Evolutionary conservation across 495 filamentous ascomycete genomes (phyloP).

Genomic region (Daldinia vernicosa): DNA sequence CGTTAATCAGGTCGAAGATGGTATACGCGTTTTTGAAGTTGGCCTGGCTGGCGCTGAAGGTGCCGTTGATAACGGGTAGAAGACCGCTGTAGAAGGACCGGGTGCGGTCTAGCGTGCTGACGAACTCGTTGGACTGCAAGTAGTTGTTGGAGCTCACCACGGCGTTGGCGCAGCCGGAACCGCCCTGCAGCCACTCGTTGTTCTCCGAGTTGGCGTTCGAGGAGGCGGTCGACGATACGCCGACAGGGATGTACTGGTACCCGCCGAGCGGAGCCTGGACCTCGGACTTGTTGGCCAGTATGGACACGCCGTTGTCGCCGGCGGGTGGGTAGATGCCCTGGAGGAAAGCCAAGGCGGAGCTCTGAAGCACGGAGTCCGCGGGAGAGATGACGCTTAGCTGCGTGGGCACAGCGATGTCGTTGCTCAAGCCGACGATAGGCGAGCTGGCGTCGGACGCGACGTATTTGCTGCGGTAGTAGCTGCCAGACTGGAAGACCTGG

Average conservation of each 20-base stretch:
- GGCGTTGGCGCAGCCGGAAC: slow-evolving; percentile 67
- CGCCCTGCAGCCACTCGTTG: slow-evolving; percentile 67
- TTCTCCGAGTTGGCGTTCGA: slow-evolving; percentile 65
- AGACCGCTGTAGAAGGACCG: slow-evolving; percentile 70
- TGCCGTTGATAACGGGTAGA: slow-evolving; percentile 66
- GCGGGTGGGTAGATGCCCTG: slow-evolving; percentile 84
- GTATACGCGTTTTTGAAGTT: slow-evolving; percentile 78
- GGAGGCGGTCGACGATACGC: slow-evolving; percentile 60
- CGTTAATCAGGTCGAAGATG: slow-evolving; percentile 80
- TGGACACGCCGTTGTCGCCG: slow-evolving; percentile 56
- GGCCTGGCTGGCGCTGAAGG: slow-evolving; percentile 61
- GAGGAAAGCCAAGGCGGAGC: slow-evolving; percentile 77
- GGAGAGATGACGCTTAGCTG: slow-evolving; percentile 70
- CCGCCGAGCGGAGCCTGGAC: slow-evolving; percentile 69
- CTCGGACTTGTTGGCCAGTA: slow-evolving; percentile 68
- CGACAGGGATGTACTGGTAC: slow-evolving; percentile 76
- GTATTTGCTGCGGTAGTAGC: slow-evolving; percentile 68
- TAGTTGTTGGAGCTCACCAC: slow-evolving; percentile 75
- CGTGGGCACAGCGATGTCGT: slow-evolving; percentile 66
- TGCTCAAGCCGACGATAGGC: slow-evolving; percentile 54
- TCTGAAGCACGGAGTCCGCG: slow-evolving; percentile 69
- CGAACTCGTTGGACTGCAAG: slow-evolving; percentile 69
- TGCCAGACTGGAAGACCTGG: slow-evolving; percentile 69
- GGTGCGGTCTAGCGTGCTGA: slow-evolving; percentile 59
- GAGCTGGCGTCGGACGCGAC: slow-evolving; percentile 53